These are phyloP conservation scores for Nelumbo lutea DNA, from an alignment of 164 flowering plant genomes.

Conservation along the genomic window DNA sequence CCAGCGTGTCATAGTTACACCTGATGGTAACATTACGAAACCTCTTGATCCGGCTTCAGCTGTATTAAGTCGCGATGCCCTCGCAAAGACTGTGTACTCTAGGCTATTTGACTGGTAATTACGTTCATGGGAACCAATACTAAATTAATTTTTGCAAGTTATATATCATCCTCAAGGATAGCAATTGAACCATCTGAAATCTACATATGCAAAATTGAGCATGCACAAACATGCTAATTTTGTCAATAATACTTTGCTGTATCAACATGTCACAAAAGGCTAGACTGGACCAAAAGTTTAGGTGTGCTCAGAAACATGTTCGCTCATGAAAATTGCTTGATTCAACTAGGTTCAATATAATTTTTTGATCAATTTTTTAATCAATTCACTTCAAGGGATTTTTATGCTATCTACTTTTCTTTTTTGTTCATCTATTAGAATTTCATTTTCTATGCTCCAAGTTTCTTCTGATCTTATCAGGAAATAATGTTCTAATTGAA, in stretches of 20 bases:
- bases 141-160: not conserved
- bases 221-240: not conserved
- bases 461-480: too few relatives aligned
- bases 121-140: not conserved
- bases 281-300: too few relatives aligned
- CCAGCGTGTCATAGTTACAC: conserved; percentile 61
- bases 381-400: too few relatives aligned
- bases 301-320: too few relatives aligned
- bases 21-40: conserved; percentile 52
- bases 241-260: not conserved
- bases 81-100: conserved; percentile 57
- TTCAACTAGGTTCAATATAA: too few relatives aligned
- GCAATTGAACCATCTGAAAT: not conserved
- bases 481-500: too few relatives aligned
- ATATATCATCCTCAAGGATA: not conserved
- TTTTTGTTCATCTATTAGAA: too few relatives aligned
- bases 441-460: too few relatives aligned
- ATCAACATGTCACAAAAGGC: too few relatives aligned
- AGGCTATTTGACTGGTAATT: conserved; percentile 55
- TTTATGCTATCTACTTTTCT: too few relatives aligned
- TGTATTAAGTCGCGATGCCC: conserved; percentile 42
- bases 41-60: conserved; percentile 51
- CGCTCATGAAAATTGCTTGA: too few relatives aligned
- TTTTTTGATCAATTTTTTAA: too few relatives aligned
- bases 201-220: not conserved